phyloP scores from a whole-genome alignment of 2,329 filamentous ascomycete species.

The Diaporthe citri region DNA sequence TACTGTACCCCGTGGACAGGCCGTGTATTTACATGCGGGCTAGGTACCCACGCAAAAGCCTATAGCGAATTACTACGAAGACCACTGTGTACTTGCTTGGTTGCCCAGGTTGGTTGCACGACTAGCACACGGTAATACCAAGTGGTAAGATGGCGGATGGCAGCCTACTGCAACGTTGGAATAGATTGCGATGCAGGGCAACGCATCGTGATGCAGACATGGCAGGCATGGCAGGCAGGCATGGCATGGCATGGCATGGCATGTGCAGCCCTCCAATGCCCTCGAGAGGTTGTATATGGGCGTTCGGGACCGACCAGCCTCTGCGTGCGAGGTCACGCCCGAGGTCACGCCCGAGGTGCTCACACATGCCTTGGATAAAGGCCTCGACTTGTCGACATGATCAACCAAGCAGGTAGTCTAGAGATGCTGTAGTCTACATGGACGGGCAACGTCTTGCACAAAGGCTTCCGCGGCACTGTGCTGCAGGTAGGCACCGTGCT shows the following conservation, averaged over 20 bases:
- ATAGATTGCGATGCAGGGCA: conserved; percentile 31
- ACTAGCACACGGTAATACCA: not conserved
- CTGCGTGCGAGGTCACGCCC: not conserved
- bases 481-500: not conserved
- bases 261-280: conserved; percentile 1
- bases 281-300: not conserved
- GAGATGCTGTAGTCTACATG: not conserved
- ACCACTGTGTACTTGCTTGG: not conserved
- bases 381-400: not conserved
- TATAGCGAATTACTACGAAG: not conserved
- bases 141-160: conserved; percentile 1
- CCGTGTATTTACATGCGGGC: not conserved
- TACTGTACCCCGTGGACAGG: not conserved
- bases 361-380: not conserved
- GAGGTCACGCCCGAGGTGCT: not conserved
- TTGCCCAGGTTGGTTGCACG: not conserved
- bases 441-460: not conserved
- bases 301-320: conserved; percentile 8
- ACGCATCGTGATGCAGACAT: conserved; percentile 15
- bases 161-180: conserved; percentile 23
- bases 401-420: not conserved
- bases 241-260: conserved; percentile 1
- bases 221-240: conserved; percentile 14
- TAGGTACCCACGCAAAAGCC: no score
- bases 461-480: not conserved